These are phyloP conservation scores for Aureobasidium mangrovei DNA, from an alignment of 2,329 filamentous ascomycete species.

Conservation along the genomic window DNA sequence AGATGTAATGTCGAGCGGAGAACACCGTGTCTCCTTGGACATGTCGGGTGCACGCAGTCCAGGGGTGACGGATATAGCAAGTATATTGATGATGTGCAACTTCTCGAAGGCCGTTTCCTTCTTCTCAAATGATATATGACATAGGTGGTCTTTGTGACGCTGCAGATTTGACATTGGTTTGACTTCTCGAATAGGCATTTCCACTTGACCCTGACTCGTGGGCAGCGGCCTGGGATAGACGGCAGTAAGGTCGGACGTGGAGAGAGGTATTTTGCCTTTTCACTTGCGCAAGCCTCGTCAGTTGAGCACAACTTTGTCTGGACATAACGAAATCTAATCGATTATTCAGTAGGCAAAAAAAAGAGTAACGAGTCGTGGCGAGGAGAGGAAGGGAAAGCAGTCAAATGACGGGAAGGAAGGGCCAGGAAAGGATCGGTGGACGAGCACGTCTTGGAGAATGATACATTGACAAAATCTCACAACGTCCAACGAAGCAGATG, in stretches of 20 bases:
- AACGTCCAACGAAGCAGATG: constrained; percentile 7
- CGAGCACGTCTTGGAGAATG: background rate
- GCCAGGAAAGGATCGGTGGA: background rate
- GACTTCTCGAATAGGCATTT: background rate
- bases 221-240: background rate
- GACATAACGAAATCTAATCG: background rate
- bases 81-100: constrained; percentile 1
- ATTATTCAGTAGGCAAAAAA: background rate
- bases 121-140: background rate
- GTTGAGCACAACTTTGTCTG: background rate
- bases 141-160: background rate
- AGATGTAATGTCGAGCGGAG: background rate
- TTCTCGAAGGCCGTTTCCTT: constrained; percentile 9
- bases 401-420: background rate
- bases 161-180: background rate
- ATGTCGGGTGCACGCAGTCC: background rate
- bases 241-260: background rate
- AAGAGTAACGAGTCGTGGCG: background rate
- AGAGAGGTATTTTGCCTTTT: background rate
- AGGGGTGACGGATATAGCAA: background rate
- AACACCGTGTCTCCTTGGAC: background rate
- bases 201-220: background rate
- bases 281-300: background rate
- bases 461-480: background rate
- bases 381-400: background rate